Evolutionary conservation across 2,329 filamentous ascomycete genomes (phyloP), one percentile per base, ranked within the genome.

Genomic region (Lecanoromycetidae sp.): DNA sequence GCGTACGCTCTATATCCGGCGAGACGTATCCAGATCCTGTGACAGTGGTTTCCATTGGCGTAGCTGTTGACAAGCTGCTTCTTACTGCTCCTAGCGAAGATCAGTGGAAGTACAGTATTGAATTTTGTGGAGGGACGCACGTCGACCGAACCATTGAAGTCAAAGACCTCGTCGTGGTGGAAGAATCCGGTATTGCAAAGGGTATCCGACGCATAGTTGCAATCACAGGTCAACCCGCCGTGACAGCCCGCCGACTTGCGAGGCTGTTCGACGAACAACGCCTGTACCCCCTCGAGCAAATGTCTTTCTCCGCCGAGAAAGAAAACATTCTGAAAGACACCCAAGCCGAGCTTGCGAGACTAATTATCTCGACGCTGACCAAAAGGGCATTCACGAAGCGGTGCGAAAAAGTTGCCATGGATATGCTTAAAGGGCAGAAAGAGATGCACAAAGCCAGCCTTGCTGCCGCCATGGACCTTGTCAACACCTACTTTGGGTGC

Each of bases 1-100:
- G 91, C 43, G 84, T 96, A 17, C 85, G 91, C 57, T 91, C 91
- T 52, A 90, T 98, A 44, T 98, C 98, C 57, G 91, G 91, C 57
- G 91, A 98, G 71, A 96, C 87, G 0, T 98, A 98, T 61, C 91
- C 91, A 1, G 88, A 98, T 64, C 91, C 91, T 1, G 91, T 98
- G 13, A 85, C 91, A 37, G 91, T 98, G 4, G 90, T 98, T 30
- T 94, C 87, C 10, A 83, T 98, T 19, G 91, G 91, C 44, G 84
- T 90, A 42, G 82, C 91, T 27, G 77, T 98, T 37, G 87, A 95
- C 49, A 81, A 86, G 52, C 79, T 98, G 52, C 76, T 96, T 22
- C 75, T 80, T 48, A 80, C 93, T 54, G 81, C 86, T 52, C 82
- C 84, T 65, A 87, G 94, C 60, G 70, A 75, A 6, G 79, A 85